phyloP scores from a whole-genome alignment of 148 eudicot genomes.

The Vaccinium darrowii region DNA sequence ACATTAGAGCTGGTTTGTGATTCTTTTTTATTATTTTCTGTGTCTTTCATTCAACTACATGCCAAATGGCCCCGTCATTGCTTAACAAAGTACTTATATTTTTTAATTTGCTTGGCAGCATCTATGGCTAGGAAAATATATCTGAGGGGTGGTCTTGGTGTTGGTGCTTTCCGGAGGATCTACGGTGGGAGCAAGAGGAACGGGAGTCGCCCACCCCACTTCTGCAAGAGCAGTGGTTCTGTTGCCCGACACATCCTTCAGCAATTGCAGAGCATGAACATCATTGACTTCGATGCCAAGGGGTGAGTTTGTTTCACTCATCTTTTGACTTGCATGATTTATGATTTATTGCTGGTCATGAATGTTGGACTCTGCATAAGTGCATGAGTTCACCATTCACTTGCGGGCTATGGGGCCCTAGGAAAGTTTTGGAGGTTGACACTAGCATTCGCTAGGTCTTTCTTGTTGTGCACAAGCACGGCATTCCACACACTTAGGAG shows the following conservation, averaged over 20 bases:
- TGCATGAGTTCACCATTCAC: background rate
- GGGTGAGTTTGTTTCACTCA: conserved; percentile 43
- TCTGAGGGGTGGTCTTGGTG: conserved; percentile 82
- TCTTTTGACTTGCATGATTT: background rate
- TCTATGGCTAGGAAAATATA: conserved; percentile 29
- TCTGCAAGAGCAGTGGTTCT: conserved; percentile 78
- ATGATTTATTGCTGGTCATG: conserved; percentile 3
- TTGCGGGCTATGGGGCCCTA: background rate
- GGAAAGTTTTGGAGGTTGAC: background rate
- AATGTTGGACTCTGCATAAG: background rate
- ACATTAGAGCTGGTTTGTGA: conserved; percentile 31
- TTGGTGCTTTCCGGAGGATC: conserved; percentile 37
- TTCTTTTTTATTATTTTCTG: background rate
- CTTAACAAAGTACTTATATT: no score
- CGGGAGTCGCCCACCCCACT: conserved; percentile 72
- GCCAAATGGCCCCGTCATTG: background rate
- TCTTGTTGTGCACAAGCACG: background rate
- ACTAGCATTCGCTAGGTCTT: background rate
- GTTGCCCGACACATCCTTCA: conserved; percentile 80
- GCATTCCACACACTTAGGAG: background rate
- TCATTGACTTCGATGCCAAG: conserved; percentile 64
- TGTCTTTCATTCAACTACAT: background rate
- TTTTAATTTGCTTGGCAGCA: no score
- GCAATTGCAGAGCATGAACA: conserved; percentile 61
- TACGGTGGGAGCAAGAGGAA: conserved; percentile 53